Base-by-base conservation (phyloP, 177 flowering plant genomes). In the Tripterygium wilfordii region DNA sequence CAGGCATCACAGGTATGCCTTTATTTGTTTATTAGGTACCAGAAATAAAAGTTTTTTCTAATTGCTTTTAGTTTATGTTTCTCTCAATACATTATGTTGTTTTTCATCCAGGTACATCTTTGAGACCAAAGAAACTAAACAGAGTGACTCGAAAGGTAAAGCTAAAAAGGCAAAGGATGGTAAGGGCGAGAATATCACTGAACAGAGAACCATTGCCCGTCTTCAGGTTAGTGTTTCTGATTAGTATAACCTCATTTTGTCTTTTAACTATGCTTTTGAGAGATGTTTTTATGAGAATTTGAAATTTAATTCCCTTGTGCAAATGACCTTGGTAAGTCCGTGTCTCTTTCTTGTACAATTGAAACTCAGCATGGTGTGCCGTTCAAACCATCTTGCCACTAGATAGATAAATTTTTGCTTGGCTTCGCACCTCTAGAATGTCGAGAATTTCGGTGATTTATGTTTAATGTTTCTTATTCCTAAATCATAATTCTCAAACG, bases 1-100 rank as follows among this genome's bases (percentile, higher is more conserved):
- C 61, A 77, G 96, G 42, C 96, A 91, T 68, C 98, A 88, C 65
- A 64, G 96, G 98, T 89, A 13, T 22, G 68, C 43, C 0, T 49
- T 16, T 14, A 3, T 36, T 1, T 24, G 16, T 28, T 45, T 37
- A 10, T 16, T 18, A 26, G 20, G 13, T 7, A 15, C 41, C 25
- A 3, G 5, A 14, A 3, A 8, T 37, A 13, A 24, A 15, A 46
- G 17, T n/a, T 17, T 19, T n/a, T n/a, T n/a, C n/a, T n/a, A n/a
- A 4, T 4, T 21, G 10, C 15, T 47, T 32, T 8, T 43, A 31
- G 21, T 8, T 10, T 9, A 19, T 37, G 27, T 45, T 33, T 29
- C 33, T 50, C 32, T 50, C 40, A 43, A 12, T 14, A 17, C 15
- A 1, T 31, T 47, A 28, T 12, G 33, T 53, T 52, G 14, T 35